phyloP scores from a whole-genome alignment of 805 yeast genomes.

The Suhomyces emberorum region DNA sequence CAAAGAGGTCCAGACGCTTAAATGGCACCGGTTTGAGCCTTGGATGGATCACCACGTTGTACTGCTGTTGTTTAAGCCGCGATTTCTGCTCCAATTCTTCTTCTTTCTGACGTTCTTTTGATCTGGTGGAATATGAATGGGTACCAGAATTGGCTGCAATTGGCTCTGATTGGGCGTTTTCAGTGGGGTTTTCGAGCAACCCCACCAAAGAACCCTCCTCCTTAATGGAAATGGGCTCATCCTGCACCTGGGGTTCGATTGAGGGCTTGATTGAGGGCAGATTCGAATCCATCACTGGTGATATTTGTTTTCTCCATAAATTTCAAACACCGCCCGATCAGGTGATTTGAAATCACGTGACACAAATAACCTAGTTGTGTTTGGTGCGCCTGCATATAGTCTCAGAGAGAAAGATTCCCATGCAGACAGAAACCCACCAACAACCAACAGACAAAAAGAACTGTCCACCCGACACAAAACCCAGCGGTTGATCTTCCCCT shows the following conservation, averaged over 20 bases:
- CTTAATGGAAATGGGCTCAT: constrained; percentile 2
- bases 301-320: too few relatives aligned
- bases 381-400: too few relatives aligned
- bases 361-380: too few relatives aligned
- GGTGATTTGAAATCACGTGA: too few relatives aligned
- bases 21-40: constrained; percentile 36
- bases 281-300: background rate
- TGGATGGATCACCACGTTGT: constrained; percentile 32
- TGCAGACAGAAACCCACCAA: too few relatives aligned
- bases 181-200: background rate
- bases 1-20: constrained; percentile 12
- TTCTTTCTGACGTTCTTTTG: constrained; percentile 20
- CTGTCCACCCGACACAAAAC: too few relatives aligned
- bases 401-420: too few relatives aligned
- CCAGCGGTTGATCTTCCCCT: too few relatives aligned
- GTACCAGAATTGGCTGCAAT: constrained; percentile 3
- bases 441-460: too few relatives aligned
- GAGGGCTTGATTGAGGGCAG: constrained; percentile 16
- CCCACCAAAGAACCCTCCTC: too few relatives aligned
- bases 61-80: constrained; percentile 22
- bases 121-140: constrained; percentile 24
- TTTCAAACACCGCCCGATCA: too few relatives aligned
- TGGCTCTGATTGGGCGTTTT: background rate
- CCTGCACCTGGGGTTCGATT: constrained; percentile 18
- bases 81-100: constrained; percentile 16